phyloP scores from a whole-genome alignment of 768 basidiomycete species.

The Hericium erinaceus region DNA sequence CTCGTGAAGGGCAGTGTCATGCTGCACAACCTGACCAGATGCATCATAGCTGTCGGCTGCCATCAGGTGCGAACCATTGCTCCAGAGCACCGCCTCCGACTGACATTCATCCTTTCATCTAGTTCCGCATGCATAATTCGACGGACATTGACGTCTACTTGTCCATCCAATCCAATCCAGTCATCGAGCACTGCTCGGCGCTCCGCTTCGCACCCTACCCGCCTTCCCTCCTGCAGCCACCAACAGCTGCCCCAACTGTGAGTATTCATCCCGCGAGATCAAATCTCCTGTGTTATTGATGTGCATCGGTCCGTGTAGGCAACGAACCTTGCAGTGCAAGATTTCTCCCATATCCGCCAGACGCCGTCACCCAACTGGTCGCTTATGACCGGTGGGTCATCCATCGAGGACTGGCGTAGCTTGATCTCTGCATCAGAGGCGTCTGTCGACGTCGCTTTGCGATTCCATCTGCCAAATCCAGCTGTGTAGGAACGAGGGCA shows the following conservation, averaged over 20 bases:
- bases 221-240: constrained; percentile 11
- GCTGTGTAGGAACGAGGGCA: neutral
- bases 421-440: neutral
- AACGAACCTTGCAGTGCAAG: constrained; percentile 51
- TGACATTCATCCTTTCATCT: neutral
- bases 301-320: constrained; percentile 18
- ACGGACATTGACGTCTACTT: constrained; percentile 55
- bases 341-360: constrained; percentile 75
- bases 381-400: neutral
- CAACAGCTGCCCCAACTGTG: neutral
- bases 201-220: constrained; percentile 67
- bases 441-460: neutral
- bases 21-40: constrained; percentile 52
- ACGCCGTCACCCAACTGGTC: constrained; percentile 78
- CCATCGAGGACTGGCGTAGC: neutral
- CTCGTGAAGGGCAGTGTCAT: constrained; percentile 62
- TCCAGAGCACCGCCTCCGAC: neutral
- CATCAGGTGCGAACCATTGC: constrained; percentile 47
- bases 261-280: neutral
- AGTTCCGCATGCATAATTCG: constrained; percentile 89
- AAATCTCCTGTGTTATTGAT: neutral
- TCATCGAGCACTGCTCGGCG: constrained; percentile 65
- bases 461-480: neutral
- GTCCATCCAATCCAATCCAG: constrained; percentile 56
- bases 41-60: constrained; percentile 61